Conservation (phyloP, 305 asterid species). For the Fraxinus sp. region DNA sequence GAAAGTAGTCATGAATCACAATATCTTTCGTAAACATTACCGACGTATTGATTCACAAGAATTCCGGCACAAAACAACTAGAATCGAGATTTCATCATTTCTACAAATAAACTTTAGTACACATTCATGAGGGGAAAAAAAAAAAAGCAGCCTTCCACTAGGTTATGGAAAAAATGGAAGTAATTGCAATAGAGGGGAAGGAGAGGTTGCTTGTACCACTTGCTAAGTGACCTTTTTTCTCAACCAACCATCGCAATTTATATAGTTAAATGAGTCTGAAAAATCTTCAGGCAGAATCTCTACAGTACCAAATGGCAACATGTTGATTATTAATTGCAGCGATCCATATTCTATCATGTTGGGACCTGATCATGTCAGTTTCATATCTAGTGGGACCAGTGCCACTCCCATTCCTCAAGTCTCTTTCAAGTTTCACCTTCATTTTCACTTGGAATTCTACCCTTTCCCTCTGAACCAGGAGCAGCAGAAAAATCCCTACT, state of each 20-base stretch:
- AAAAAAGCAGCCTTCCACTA: not conserved
- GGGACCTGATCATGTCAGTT: constrained; percentile 29
- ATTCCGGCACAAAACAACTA: not conserved
- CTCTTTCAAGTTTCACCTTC: constrained; percentile 32
- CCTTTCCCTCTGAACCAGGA: constrained; percentile 24
- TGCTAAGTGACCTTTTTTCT: not conserved
- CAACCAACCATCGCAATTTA: not conserved
- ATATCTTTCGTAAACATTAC: not conserved
- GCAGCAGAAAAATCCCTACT: not conserved
- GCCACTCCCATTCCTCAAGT: constrained; percentile 20
- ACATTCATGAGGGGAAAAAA: not conserved
- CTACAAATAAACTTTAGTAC: not conserved
- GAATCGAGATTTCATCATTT: not conserved
- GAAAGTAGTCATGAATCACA: not conserved
- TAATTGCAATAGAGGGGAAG: not conserved
- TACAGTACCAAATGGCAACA: constrained; percentile 44
- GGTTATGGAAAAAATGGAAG: not conserved
- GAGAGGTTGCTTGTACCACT: not conserved
- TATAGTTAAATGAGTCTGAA: constrained; percentile 20
- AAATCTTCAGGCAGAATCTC: constrained; percentile 56
- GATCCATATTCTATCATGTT: constrained; percentile 36
- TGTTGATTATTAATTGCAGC: constrained; percentile 40
- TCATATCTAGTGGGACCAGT: constrained; percentile 35
- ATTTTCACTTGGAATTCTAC: constrained; percentile 9
- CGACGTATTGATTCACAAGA: not conserved